Evolutionary conservation across 208 protist genomes (phyloP).

Genomic region (Porcisia deanei): DNA sequence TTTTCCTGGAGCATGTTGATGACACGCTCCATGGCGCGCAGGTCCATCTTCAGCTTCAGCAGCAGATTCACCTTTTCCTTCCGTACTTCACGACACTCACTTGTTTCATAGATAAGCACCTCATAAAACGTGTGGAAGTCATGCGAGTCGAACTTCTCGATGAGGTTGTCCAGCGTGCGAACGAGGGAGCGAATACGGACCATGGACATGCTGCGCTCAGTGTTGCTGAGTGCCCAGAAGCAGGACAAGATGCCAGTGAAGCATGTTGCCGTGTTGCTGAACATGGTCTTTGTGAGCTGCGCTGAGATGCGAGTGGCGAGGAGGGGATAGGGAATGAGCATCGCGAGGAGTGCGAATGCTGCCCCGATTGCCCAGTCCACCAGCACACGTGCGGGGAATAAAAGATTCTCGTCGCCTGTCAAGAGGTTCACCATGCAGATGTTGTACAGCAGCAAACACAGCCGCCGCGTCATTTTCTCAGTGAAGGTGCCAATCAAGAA

Average conservation of each 20-base stretch:
- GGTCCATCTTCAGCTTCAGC: conserved; percentile 64
- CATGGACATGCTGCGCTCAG: conserved; percentile 75
- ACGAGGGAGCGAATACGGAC: conserved; percentile 65
- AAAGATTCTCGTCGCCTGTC: conserved; percentile 30
- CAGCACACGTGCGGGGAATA: conserved; percentile 44
- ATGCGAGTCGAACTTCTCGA: conserved; percentile 50
- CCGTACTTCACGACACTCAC: conserved; percentile 59
- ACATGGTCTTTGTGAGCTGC: conserved; percentile 36
- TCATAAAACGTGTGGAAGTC: conserved; percentile 69
- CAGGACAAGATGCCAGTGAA: conserved; percentile 63
- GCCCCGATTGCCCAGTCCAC: conserved; percentile 63
- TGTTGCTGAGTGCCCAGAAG: conserved; percentile 76
- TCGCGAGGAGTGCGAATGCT: conserved; percentile 52
- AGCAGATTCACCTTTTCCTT: conserved; percentile 61
- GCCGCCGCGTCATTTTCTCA: conserved; percentile 47
- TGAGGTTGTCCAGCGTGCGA: conserved; percentile 50
- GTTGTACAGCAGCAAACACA: conserved; percentile 71
- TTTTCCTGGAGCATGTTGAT: conserved; percentile 75
- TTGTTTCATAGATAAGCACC: conserved; percentile 70
- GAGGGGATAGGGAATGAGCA: conserved; percentile 67
- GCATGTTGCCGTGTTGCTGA: conserved; percentile 48
- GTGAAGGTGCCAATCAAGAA: conserved; percentile 70
- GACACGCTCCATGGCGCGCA: conserved; percentile 70
- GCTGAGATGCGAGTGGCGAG: conserved; percentile 45
- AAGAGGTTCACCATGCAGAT: conserved; percentile 58